Evolutionary conservation across 192 early-diverging fungal genomes (phyloP), one percentile per base, ranked within the genome.

Genomic region (Entophlyctis luteolus): DNA sequence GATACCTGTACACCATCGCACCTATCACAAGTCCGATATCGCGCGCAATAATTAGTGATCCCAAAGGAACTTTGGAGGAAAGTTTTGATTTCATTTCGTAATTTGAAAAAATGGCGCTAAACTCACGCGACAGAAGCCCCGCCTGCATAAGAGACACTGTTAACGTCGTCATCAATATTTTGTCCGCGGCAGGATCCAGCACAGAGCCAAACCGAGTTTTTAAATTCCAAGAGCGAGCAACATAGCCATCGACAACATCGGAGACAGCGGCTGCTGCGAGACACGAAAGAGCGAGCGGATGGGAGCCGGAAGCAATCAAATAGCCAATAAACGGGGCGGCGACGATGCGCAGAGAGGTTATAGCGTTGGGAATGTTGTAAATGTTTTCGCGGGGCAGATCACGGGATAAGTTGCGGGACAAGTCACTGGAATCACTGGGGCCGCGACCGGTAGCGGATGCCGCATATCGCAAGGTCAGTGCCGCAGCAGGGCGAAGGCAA

Each of bases 131-230:
- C 42, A 98, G 63, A 47, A 93, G 67, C 14, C 79, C 82, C 16
- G 85, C 80, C 70, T 83, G 84, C 4, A 82, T 83, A 36, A 96
- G 72, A 14, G 90, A 86, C 16, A 96, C 74, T 14, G 91, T 91
- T 60, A 98, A 62, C 18, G 89, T 85, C 0, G 94, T 95, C 93
- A 96, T 95, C 18, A 96, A 71, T 2, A 88, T 81, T 72, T 96
- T 98, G 76, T 98, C 96, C 18, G 93, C 93, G 8, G 88, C 87
- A 3, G 96, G 96, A 73, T 98, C 94, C 35, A 96, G 81, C 27
- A 93, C 91, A 3, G 89, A 90, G 10, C 93, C 94, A 33, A 94
- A 78, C 47, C 91, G 82, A 22, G 92, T 92, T 69, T 85, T 84
- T 88, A 92, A 86, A 38, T 93, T 90, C 74, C 85, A 96, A 46